These are phyloP conservation scores for Globisporangium alternatum DNA, from an alignment of 352 stramenopile genomes.

Conservation along the genomic window DNA sequence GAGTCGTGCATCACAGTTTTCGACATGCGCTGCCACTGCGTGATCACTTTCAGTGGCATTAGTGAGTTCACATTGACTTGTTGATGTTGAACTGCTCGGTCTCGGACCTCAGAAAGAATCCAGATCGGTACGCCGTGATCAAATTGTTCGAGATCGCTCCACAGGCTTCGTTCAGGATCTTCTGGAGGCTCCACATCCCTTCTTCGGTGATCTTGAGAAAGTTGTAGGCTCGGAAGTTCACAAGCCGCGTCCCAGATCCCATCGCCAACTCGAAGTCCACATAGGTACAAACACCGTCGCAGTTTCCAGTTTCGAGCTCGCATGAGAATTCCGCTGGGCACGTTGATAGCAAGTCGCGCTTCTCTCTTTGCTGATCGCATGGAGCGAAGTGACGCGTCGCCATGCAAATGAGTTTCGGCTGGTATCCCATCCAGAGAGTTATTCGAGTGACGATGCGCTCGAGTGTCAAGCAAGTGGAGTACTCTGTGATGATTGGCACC, in stretches of 20 bases:
- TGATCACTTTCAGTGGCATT: constrained; percentile 22
- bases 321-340: no score
- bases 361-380: no score
- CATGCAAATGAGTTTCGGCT: no score
- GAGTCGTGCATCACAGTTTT: constrained; percentile 30
- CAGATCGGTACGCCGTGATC: constrained; percentile 25
- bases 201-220: not conserved
- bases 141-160: constrained; percentile 25
- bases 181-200: constrained; percentile 5
- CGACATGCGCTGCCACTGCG: constrained; percentile 25
- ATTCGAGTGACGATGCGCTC: no score
- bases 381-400: no score
- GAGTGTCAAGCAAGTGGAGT: no score
- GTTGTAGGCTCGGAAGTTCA: constrained; percentile 1
- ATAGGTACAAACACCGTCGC: no score
- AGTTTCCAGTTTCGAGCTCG: no score
- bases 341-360: no score
- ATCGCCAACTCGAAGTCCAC: not conserved
- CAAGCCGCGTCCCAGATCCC: not conserved
- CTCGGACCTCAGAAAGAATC: constrained; percentile 36
- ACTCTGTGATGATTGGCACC: no score
- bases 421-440: no score
- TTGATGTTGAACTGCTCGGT: constrained; percentile 46
- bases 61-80: constrained; percentile 26
- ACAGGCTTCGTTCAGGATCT: not conserved